Base-by-base conservation (phyloP, 1,284 basidiomycete genomes). In the Phlebopus sp. region DNA sequence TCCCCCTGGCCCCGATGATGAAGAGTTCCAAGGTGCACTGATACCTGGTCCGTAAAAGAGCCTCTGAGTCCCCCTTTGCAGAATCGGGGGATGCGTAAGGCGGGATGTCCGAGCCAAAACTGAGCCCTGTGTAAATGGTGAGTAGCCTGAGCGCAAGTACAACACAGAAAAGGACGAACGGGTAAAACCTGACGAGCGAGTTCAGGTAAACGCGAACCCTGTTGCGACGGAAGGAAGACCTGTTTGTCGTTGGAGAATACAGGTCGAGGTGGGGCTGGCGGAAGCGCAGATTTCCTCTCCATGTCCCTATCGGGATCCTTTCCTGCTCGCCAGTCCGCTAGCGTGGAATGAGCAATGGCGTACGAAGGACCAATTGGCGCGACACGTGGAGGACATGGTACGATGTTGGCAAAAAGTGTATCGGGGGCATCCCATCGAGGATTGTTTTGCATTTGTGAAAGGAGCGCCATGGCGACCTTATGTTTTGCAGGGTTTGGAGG, bases 351-450 rank as follows among this genome's bases (percentile, higher is more conserved):
- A 1, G 62, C 47, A 1, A 68, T 44, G 1, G 62, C 61, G 29
- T 68, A 68, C n/a, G 66, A 52, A 0, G 62, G 59, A 14, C 59
- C 51, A 30, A 64, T 66, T 27, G 51, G 8, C 1, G 59, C 67
- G 3, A 82, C 72, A 19, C 84, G 75, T 0, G 84, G 84, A 4
- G 74, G 59, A 55, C 80, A 81, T 4, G 82, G 80, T 1, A 44
- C 63, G 35, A 57, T 47, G 32, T 69, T 74, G 0, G 73, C 78
- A 55, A 78, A 88, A 32, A 89, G 60, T 0, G 84, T 81, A 51
- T 85, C 78, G 6, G 82, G 70, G 2, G 79, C 66, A 13, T 85
- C 82, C 83, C 85, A 89, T 4, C 84, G 76, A 2, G 82, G 71
- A n/a, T 69, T 66, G 11, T 64, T 66, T 58, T 86, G 79, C 2